A percentile compares a stretch with the other conserved stretches of the same genome.
Evolutionary conservation across 148 eudicot species (phyloP).

Genomic region (Cornus florida): DNA sequence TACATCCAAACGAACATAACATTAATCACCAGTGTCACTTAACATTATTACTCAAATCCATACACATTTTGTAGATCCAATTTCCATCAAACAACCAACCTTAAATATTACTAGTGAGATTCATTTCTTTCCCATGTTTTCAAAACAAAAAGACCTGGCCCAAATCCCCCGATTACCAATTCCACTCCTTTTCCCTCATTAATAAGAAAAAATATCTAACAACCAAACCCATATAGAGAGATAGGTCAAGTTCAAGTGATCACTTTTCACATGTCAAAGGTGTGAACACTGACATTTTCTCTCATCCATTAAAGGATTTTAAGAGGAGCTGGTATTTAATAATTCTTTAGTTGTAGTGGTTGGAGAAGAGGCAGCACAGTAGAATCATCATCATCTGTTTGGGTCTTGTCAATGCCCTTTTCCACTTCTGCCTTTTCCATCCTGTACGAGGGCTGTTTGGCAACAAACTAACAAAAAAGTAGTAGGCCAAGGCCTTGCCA

Average conservation of each 20-base stretch:
- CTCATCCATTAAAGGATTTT: not conserved
- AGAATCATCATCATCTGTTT: not conserved
- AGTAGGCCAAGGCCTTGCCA: too few species aligned
- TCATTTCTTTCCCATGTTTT: not conserved
- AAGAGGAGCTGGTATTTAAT: slow-evolving; percentile 4
- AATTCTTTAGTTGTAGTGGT: not conserved
- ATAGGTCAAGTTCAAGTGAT: too few species aligned
- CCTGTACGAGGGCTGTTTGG: not conserved
- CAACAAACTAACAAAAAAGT: too few species aligned
- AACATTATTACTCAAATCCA: too few species aligned
- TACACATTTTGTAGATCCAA: too few species aligned
- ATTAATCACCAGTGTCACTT: too few species aligned
- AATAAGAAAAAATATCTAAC: not conserved
- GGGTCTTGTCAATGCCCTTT: not conserved
- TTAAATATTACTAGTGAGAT: too few species aligned
- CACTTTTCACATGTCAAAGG: too few species aligned
- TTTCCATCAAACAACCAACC: too few species aligned
- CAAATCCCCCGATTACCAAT: not conserved
- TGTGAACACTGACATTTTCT: too few species aligned
- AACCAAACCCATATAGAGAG: not conserved
- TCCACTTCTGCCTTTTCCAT: not conserved
- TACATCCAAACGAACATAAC: too few species aligned
- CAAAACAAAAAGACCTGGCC: not conserved
- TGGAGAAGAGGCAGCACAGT: not conserved
- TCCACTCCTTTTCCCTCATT: not conserved